These are phyloP conservation scores for Boletus calvinii DNA, from an alignment of 1,284 basidiomycete species.

Conservation along the genomic window DNA sequence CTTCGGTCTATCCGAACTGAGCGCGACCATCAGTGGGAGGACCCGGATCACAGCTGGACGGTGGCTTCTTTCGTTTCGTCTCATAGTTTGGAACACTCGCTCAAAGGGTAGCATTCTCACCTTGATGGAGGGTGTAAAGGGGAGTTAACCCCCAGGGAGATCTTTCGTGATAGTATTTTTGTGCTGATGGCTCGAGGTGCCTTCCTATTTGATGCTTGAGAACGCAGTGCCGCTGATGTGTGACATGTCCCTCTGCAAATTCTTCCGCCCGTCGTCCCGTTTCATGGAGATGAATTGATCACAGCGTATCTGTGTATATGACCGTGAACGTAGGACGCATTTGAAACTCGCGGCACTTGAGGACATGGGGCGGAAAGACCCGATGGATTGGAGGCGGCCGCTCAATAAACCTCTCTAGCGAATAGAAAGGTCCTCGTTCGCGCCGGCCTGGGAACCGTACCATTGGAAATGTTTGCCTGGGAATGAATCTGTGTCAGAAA, in stretches of 20 bases:
- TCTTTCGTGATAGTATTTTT: slow-evolving; percentile 13
- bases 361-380: not conserved
- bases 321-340: slow-evolving; percentile 10
- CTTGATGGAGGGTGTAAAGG: slow-evolving; percentile 6
- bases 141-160: not conserved
- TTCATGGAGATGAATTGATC: slow-evolving; percentile 28
- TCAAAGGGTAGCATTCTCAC: slow-evolving; percentile 6
- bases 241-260: slow-evolving; percentile 12
- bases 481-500: slow-evolving; percentile 16
- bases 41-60: slow-evolving; percentile 3
- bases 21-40: slow-evolving; percentile 5
- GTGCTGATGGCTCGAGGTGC: not conserved
- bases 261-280: slow-evolving; percentile 19
- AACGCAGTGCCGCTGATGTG: slow-evolving; percentile 12
- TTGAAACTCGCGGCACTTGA: slow-evolving; percentile 15
- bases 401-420: slow-evolving; percentile 1
- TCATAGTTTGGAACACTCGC: not conserved
- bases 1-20: slow-evolving; percentile 2
- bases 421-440: not conserved
- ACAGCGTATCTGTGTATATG: slow-evolving; percentile 4
- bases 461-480: slow-evolving; percentile 10
- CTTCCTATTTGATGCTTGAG: slow-evolving; percentile 7
- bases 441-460: slow-evolving; percentile 1
- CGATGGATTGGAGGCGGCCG: not conserved
- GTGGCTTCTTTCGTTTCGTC: not conserved